These are phyloP conservation scores for Cardamine resedifolia DNA, from an alignment of 345 rosid genomes.

Conservation along the genomic window DNA sequence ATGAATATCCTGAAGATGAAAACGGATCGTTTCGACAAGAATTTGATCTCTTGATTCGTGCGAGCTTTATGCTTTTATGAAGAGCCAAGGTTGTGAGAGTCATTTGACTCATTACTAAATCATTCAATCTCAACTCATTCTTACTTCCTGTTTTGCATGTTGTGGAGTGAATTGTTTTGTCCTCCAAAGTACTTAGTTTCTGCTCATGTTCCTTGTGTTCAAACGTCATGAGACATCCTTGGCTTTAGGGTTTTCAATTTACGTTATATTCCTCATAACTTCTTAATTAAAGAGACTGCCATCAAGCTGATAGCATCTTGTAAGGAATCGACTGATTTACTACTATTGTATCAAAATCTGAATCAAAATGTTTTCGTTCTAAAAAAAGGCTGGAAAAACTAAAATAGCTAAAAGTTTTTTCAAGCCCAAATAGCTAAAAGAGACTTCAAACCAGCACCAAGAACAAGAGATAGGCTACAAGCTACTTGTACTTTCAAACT, in stretches of 20 bases:
- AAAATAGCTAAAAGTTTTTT: neutral
- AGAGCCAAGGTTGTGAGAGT: constrained; percentile 26
- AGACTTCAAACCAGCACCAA: constrained; percentile 65
- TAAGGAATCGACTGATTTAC: neutral
- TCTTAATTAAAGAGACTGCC: neutral
- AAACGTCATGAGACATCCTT: neutral
- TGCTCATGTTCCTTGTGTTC: neutral
- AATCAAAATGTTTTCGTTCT: neutral
- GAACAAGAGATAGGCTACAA: constrained; percentile 39
- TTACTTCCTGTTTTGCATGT: neutral
- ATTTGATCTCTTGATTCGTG: constrained; percentile 17
- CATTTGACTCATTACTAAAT: neutral
- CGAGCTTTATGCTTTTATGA: constrained; percentile 18
- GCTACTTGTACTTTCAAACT: constrained; percentile 39
- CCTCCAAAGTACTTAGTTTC: neutral
- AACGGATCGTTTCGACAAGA: constrained; percentile 29
- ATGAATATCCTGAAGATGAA: constrained; percentile 33
- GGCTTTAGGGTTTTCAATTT: neutral
- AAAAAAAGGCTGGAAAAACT: too few relatives aligned
- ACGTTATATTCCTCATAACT: neutral
- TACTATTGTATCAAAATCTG: neutral
- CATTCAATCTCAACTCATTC: neutral
- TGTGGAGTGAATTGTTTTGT: constrained; percentile 5
- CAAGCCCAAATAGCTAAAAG: constrained; percentile 66
- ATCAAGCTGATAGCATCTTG: neutral